phyloP scores from a whole-genome alignment of 257 asterid genomes.

The Scutellaria galericulata region DNA sequence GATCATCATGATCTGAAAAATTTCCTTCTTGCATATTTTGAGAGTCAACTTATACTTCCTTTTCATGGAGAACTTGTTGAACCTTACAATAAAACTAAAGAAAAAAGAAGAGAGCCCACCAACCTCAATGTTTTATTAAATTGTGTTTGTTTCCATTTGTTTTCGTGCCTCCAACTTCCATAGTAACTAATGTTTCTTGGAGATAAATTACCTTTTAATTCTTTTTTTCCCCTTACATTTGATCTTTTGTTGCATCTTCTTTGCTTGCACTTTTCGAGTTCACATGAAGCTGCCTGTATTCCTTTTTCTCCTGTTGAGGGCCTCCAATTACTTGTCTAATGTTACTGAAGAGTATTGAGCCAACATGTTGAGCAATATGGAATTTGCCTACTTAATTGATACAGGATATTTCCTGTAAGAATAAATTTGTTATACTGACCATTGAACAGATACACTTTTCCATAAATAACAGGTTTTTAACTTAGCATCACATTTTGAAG shows the following conservation, averaged over 20 bases:
- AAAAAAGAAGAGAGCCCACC: not conserved
- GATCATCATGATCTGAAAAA: not conserved
- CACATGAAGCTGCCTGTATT: constrained; percentile 1
- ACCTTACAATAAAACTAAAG: constrained; percentile 1
- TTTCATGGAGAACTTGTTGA: not conserved
- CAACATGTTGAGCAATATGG: not conserved
- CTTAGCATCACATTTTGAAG: constrained; percentile 24
- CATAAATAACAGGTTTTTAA: constrained; percentile 11
- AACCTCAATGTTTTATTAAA: not conserved
- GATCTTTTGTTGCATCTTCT: constrained; percentile 6
- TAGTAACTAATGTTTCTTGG: constrained; percentile 12
- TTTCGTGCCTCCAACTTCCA: constrained; percentile 22
- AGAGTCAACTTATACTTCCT: not conserved
- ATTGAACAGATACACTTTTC: not conserved
- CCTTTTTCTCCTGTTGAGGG: too few relatives aligned
- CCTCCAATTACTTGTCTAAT: constrained; percentile 14
- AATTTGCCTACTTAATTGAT: constrained; percentile 17
- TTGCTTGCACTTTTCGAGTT: not conserved
- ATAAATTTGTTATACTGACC: constrained; percentile 11
- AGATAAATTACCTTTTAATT: constrained; percentile 2
- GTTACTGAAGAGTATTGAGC: not conserved
- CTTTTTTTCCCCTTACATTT: not conserved
- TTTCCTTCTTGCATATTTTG: not conserved
- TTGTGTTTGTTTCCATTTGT: constrained; percentile 8
- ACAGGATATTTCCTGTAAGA: not conserved